Percentiles rank a stretch among this genome's conserved stretches.
Conservation (phyloP, 441 rosid genomes). For the Pelargonium citronellum region DNA sequence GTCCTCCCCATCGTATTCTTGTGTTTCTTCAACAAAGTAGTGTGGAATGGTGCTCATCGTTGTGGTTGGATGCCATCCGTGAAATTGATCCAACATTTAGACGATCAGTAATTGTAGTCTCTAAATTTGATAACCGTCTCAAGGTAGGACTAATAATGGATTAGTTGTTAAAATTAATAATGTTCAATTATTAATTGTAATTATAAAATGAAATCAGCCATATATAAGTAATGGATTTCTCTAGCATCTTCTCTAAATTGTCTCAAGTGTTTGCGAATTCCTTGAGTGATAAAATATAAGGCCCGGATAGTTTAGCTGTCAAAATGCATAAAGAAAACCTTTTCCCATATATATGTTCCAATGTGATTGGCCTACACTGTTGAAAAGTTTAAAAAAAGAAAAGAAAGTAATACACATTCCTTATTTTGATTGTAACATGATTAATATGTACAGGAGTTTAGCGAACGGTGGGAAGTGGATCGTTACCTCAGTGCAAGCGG, state of each 20-base stretch:
- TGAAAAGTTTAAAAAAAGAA: neutral
- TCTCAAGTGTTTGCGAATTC: neutral
- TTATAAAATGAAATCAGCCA: no score
- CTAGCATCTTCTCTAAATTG: neutral
- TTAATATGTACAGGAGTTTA: slow-evolving; percentile 53
- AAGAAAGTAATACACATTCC: neutral
- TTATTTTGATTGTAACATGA: slow-evolving; percentile 16
- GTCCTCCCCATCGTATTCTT: slow-evolving; percentile 90
- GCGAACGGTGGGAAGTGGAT: slow-evolving; percentile 83
- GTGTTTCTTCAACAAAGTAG: slow-evolving; percentile 94
- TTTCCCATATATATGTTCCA: neutral
- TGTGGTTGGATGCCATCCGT: slow-evolving; percentile 85
- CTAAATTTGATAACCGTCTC: slow-evolving; percentile 91
- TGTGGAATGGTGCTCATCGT: slow-evolving; percentile 93
- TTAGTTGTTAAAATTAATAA: no score
- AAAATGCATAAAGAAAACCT: neutral
- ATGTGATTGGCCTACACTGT: neutral
- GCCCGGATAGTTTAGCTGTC: neutral
- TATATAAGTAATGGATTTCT: neutral
- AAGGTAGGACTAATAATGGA: slow-evolving; percentile 42
- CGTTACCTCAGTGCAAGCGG: slow-evolving; percentile 87
- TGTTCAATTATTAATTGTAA: neutral
- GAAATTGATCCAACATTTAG: slow-evolving; percentile 83
- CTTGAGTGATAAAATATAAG: neutral
- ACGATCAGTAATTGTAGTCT: slow-evolving; percentile 78